Evolutionary conservation across 139 green algal species (phyloP), one percentile per base, ranked within the genome.

Genomic region (Picochlorum sp.): DNA sequence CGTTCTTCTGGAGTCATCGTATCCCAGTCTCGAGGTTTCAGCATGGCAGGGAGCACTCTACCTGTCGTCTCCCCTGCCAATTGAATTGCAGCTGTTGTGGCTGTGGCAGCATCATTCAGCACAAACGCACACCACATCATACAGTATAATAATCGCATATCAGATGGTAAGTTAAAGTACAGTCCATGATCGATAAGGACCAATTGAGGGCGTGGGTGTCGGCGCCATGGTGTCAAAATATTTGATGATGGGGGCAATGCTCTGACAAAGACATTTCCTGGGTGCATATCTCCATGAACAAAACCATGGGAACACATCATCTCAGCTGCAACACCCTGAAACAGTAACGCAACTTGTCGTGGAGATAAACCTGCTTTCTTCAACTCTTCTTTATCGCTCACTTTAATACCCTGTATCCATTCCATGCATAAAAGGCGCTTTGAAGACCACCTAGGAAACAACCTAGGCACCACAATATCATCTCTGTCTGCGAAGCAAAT

Each of bases 131-230:
- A 51, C 70, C 70, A 77, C 38, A 90, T 76, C 65, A 88, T 80
- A 66, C 83, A 90, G 59, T 89, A 90, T 63, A 77, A 63, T 63
- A 76, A 67, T 8, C 87, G 66, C 56, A 92, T 63, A 31, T 72
- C 21, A 10, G 81, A 70, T 4, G 52, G 49, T 41, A 94, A 68
- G 0, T 68, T n/a, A 6, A 89, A 47, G 68, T 95, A 95, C 0
- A 85, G 76, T 6, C 89, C 89, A 54, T 96, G 89, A 61, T 96
- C 89, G 28, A 95, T 78, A 52, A 96, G 68, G 21, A 96, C 85
- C 8, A 96, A 49, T 73, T 96, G 77, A 24, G 85, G 86, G 13
- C 73, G 55, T 20, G 76, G 68, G 11, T 21, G 41, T 55, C 70
- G 69, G 11, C 58, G 69, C 51, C 81, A 72, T 0, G 74, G 61